Percentiles rank a stretch among this genome's conserved stretches.
These are phyloP conservation scores for Aspergillus homomorphus DNA, from an alignment of 495 filamentous ascomycete species.

Conservation along the genomic window DNA sequence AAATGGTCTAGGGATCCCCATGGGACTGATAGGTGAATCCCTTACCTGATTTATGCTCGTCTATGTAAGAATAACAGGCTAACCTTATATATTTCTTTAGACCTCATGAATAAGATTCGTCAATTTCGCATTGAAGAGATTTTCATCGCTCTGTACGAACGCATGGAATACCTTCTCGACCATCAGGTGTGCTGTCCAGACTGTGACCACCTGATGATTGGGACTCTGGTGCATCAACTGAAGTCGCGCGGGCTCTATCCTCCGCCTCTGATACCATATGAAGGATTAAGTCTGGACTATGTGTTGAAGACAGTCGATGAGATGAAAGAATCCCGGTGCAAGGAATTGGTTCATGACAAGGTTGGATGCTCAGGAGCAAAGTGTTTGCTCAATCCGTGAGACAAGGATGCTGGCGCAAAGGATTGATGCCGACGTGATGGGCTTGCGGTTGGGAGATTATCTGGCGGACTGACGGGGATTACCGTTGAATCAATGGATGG, in stretches of 20 bases:
- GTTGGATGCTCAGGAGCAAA: not conserved
- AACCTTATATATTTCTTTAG: not conserved
- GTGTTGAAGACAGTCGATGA: not conserved
- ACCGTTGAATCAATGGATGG: not conserved
- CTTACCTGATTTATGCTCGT: not conserved
- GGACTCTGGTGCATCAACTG: not conserved
- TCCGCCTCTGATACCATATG: not conserved
- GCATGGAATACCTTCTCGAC: not conserved
- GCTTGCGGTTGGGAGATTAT: constrained; percentile 1
- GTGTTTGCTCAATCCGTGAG: not conserved
- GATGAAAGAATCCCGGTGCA: not conserved
- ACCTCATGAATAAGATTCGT: not conserved
- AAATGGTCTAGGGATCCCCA: not conserved
- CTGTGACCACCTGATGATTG: constrained; percentile 7
- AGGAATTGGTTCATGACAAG: not conserved
- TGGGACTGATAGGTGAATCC: not conserved
- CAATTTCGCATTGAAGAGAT: not conserved
- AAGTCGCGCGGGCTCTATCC: constrained; percentile 1
- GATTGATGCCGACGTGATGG: not conserved
- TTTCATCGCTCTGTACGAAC: not conserved
- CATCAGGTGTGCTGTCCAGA: constrained; percentile 1
- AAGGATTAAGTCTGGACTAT: not conserved
- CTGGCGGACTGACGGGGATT: not conserved
- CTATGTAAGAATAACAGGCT: not conserved
- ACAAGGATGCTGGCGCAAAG: not conserved